These are phyloP conservation scores for Dimocarpus longan DNA, from an alignment of 345 rosid species.

Conservation along the genomic window DNA sequence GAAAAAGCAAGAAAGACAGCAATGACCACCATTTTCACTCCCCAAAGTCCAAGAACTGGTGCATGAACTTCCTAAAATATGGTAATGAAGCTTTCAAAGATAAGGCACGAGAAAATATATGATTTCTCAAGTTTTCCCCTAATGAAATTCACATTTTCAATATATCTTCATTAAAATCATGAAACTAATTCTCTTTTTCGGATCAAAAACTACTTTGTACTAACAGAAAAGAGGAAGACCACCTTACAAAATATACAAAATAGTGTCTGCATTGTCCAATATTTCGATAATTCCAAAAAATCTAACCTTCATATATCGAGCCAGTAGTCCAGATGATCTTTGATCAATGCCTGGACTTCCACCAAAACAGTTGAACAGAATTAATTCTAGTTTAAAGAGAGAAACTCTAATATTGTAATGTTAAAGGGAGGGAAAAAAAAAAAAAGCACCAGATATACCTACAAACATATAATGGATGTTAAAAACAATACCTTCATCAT, in stretches of 20 bases:
- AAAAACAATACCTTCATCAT: constrained; percentile 42
- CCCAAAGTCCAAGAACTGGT: constrained; percentile 50
- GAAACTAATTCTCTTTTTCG: neutral
- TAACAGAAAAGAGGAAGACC: neutral
- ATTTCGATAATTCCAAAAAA: neutral
- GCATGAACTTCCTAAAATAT: constrained; percentile 54
- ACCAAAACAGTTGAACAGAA: constrained; percentile 14
- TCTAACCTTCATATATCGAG: constrained; percentile 58
- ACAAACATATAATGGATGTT: neutral
- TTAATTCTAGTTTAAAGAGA: neutral
- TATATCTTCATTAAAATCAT: neutral
- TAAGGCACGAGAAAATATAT: neutral
- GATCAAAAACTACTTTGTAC: neutral
- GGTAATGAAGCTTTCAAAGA: neutral
- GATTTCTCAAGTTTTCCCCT: neutral
- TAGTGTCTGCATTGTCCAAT: neutral
- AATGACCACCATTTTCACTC: constrained; percentile 51
- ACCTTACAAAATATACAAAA: constrained; percentile 9
- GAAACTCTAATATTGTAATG: constrained; percentile 1
- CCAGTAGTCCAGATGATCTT: constrained; percentile 49
- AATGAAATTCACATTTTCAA: neutral
- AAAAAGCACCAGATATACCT: neutral
- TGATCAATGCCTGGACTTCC: constrained; percentile 27
- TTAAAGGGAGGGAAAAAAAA: no score
- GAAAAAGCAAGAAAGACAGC: constrained; percentile 50